phyloP scores from a whole-genome alignment of 768 basidiomycete genomes.

The Suillus clintonianus region DNA sequence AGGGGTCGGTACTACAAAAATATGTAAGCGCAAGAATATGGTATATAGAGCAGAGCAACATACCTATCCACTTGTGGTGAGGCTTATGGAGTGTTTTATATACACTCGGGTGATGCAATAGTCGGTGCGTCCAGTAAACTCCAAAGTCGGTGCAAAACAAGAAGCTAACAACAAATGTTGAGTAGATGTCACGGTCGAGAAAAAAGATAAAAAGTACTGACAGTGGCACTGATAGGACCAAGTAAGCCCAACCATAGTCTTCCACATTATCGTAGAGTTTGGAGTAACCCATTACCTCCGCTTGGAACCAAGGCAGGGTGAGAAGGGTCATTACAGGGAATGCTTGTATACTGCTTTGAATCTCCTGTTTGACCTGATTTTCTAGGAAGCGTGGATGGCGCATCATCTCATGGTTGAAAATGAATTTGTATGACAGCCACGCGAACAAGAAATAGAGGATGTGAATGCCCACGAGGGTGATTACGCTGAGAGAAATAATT shows the following conservation, averaged over 20 bases:
- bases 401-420: slow-evolving; percentile 97
- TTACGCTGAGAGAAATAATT: slow-evolving; percentile 61
- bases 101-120: slow-evolving; percentile 78
- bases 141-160: slow-evolving; percentile 87
- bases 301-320: slow-evolving; percentile 93
- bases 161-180: slow-evolving; percentile 47
- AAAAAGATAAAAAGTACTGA: slow-evolving; percentile 36
- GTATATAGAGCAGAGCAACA: slow-evolving; percentile 33
- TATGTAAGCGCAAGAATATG: slow-evolving; percentile 8
- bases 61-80: slow-evolving; percentile 98
- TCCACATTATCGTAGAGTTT: slow-evolving; percentile 75
- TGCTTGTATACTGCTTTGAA: slow-evolving; percentile 66
- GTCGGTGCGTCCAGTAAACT: slow-evolving; percentile 97
- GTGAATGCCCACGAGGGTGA: slow-evolving; percentile 83
- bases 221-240: slow-evolving; percentile 69
- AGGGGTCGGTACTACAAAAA: slow-evolving; percentile 82
- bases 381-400: slow-evolving; percentile 91
- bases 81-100: slow-evolving; percentile 97
- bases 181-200: not conserved
- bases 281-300: slow-evolving; percentile 85
- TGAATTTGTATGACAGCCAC: slow-evolving; percentile 74
- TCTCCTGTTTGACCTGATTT: slow-evolving; percentile 84
- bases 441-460: slow-evolving; percentile 89
- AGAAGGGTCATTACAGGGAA: slow-evolving; percentile 83
- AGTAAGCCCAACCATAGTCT: slow-evolving; percentile 78